Conservation (phyloP, 2,329 filamentous ascomycete genomes). For the Elsinoe batatas region DNA sequence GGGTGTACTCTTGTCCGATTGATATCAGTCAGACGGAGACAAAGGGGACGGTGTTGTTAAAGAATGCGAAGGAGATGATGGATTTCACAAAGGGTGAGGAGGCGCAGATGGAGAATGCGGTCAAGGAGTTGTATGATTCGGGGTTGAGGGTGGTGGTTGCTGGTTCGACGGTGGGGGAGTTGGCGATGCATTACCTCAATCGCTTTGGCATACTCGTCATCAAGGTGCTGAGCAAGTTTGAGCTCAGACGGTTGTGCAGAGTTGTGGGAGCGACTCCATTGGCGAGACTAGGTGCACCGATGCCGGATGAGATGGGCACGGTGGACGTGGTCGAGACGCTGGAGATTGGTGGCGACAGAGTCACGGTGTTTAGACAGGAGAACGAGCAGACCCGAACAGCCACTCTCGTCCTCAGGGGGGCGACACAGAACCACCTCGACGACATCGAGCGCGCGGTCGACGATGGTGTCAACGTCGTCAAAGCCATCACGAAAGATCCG, state of each 20-base stretch:
- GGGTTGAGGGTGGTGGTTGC: conserved; percentile 86
- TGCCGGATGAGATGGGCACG: conserved; percentile 98
- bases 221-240: conserved; percentile 96
- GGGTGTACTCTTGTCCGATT: conserved; percentile 91
- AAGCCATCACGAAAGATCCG: conserved; percentile 90
- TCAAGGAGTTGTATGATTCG: conserved; percentile 94
- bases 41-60: conserved; percentile 91
- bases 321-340: conserved; percentile 94
- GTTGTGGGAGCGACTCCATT: conserved; percentile 96
- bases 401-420: conserved; percentile 85
- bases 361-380: conserved; percentile 97
- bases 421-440: conserved; percentile 95
- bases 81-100: conserved; percentile 98
- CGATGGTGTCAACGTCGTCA: conserved; percentile 96
- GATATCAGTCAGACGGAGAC: conserved; percentile 96
- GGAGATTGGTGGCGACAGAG: conserved; percentile 94
- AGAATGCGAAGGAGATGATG: conserved; percentile 98
- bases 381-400: conserved; percentile 84
- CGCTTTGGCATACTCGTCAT: conserved; percentile 92
- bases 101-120: conserved; percentile 72
- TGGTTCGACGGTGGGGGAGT: conserved; percentile 86
- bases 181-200: conserved; percentile 96
- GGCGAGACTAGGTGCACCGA: conserved; percentile 86
- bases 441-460: conserved; percentile 95
- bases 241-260: conserved; percentile 85